Evolutionary conservation across 2,329 filamentous ascomycete species (phyloP), one percentile per base, ranked within the genome.

Genomic region (Furcasterigmium sp.): DNA sequence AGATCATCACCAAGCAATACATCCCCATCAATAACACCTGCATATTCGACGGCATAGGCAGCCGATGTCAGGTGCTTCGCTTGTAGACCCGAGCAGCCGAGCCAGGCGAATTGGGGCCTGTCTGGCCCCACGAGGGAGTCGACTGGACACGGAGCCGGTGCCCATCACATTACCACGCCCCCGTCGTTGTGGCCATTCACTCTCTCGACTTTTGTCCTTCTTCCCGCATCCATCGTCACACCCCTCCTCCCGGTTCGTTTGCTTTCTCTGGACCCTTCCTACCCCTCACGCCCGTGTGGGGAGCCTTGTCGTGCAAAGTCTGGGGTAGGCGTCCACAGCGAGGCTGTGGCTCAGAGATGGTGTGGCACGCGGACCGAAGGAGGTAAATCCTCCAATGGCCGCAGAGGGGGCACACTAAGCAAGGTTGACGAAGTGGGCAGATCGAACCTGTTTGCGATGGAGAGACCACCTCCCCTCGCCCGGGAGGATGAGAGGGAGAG

Each of bases 1-100:
- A 98, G 62, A 79, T 91, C 45, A 78, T 86, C 54, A 86, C 83
- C 11, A 81, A 80, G 56, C 83, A 87, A 66, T 87, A 86, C 63
- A 71, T 85, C 35, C 82, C 83, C 19, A 77, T 85, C 50, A 81
- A 86, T 53, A 84, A 85, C 60, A 83, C 79, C 14, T 85, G 82
- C 57, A 71, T 87, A 48, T 85, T 83, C 53, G 82, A 86, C 67
- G 83, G 82, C 18, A 81, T 86, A 49, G 68, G 66, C 46, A 82
- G 79, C 61, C 75, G 77, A 49, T 78, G 74, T 53, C 76, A 81
- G 58, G 70, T 80, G 41, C 62, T 82, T 53, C 70, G 72, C 47
- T 60, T 82, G 51, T 80, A 55, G 49, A 51, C 15, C 42, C 43
- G 43, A 23, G 32, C 59, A 61, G 39, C 47, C 39, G 26, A 41